Conservation (phyloP, 305 asterid species). For the Petunia hybrid region DNA sequence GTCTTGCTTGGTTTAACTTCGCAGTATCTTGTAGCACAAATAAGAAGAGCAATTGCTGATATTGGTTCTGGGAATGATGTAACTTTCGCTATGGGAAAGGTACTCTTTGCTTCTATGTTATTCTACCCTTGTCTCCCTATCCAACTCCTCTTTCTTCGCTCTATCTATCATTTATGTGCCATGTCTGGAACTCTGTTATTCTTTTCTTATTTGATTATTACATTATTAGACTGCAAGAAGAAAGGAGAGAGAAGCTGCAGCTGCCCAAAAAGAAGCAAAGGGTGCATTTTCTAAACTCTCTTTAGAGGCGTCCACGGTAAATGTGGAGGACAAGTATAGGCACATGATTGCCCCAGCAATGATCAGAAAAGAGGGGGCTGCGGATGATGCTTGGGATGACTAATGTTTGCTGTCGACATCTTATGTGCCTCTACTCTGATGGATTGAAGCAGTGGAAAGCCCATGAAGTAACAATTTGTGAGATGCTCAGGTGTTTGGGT, state of each 20-base stretch:
- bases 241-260: conserved; percentile 81
- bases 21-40: conserved; percentile 81
- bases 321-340: conserved; percentile 79
- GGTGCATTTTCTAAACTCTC: conserved; percentile 60
- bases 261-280: conserved; percentile 73
- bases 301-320: conserved; percentile 54
- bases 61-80: conserved; percentile 73
- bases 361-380: conserved; percentile 71
- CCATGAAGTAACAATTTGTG: conserved; percentile 26
- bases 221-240: conserved; percentile 69
- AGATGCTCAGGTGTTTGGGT: not conserved
- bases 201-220: not conserved
- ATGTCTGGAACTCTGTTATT: conserved; percentile 3
- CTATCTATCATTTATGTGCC: conserved; percentile 5
- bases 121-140: conserved; percentile 1
- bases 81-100: conserved; percentile 84
- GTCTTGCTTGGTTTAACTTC: conserved; percentile 31
- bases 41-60: conserved; percentile 78
- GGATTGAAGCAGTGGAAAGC: conserved; percentile 21
- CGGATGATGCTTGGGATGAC: conserved; percentile 95
- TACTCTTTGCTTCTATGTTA: conserved; percentile 38
- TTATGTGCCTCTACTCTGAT: conserved; percentile 21
- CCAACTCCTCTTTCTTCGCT: not conserved
- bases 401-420: conserved; percentile 37
- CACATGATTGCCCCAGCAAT: conserved; percentile 72